Evolutionary conservation across 495 filamentous ascomycete species (phyloP).

Genomic region (Talaromyces stipitatus): DNA sequence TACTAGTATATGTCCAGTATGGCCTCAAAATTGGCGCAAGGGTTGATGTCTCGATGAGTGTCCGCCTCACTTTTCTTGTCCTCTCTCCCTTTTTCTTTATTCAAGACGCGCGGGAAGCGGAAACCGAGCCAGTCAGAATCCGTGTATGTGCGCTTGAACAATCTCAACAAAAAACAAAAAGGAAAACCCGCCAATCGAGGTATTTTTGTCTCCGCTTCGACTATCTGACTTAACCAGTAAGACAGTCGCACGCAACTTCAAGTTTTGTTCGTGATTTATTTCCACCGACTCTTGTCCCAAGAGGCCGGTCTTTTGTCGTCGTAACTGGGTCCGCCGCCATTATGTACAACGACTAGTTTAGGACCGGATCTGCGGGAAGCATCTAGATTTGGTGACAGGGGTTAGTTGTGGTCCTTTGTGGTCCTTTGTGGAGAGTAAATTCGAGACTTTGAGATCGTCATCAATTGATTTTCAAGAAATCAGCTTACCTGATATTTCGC

Average conservation of each 20-base stretch:
- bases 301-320: slow-evolving; percentile 40
- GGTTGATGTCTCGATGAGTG: not conserved
- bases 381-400: slow-evolving; percentile 13
- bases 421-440: not conserved
- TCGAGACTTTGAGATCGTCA: not conserved
- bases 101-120: slow-evolving; percentile 3
- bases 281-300: slow-evolving; percentile 45
- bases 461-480: not conserved
- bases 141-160: not conserved
- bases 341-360: slow-evolving; percentile 35
- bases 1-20: not conserved
- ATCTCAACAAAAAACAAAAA: not conserved
- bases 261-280: slow-evolving; percentile 23
- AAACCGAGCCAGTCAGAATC: slow-evolving; percentile 4
- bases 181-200: not conserved
- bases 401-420: not conserved
- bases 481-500: slow-evolving; percentile 33
- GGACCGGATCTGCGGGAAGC: slow-evolving; percentile 17
- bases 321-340: slow-evolving; percentile 38
- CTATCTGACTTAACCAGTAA: not conserved
- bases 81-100: not conserved
- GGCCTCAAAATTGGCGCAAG: not conserved
- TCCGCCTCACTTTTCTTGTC: slow-evolving; percentile 3
- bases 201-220: not conserved
- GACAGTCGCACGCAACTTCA: not conserved